phyloP scores from a whole-genome alignment of 202 grass and related monocot genomes.

The Elaeis oleifera region DNA sequence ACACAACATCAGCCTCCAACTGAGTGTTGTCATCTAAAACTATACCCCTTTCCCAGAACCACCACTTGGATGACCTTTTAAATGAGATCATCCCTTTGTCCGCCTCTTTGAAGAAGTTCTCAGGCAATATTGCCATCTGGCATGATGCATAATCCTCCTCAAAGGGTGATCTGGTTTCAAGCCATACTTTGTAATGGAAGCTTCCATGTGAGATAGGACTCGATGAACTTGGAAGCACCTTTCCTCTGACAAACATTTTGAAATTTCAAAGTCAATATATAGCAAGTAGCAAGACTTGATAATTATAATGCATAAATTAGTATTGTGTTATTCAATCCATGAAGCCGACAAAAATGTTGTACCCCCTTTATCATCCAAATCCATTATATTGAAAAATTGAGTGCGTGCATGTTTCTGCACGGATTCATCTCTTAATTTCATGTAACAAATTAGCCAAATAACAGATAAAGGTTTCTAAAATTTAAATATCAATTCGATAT shows the following conservation, averaged over 20 bases:
- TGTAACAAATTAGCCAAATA: no score
- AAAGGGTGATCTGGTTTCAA: slow-evolving; percentile 74
- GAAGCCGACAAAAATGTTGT: no score
- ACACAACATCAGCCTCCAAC: slow-evolving; percentile 82
- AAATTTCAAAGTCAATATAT: no score
- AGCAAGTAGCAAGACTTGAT: no score
- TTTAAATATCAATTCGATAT: no score
- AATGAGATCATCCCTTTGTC: slow-evolving; percentile 56
- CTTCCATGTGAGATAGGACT: slow-evolving; percentile 87
- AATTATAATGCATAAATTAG: no score
- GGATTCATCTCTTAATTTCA: no score
- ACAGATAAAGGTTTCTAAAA: no score
- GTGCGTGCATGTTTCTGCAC: no score
- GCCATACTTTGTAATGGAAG: slow-evolving; percentile 68
- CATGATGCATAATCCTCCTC: slow-evolving; percentile 90
- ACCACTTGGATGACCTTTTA: slow-evolving; percentile 44
- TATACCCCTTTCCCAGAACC: slow-evolving; percentile 72
- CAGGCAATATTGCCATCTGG: slow-evolving; percentile 93
- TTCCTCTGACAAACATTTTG: slow-evolving; percentile 29
- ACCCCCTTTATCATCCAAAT: no score
- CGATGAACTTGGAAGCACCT: slow-evolving; percentile 86
- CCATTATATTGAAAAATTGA: no score
- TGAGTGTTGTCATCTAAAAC: slow-evolving; percentile 60
- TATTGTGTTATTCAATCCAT: no score
- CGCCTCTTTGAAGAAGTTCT: slow-evolving; percentile 84